Evolutionary conservation across 148 eudicot genomes (phyloP).

Genomic region (Polygonum maritimum): DNA sequence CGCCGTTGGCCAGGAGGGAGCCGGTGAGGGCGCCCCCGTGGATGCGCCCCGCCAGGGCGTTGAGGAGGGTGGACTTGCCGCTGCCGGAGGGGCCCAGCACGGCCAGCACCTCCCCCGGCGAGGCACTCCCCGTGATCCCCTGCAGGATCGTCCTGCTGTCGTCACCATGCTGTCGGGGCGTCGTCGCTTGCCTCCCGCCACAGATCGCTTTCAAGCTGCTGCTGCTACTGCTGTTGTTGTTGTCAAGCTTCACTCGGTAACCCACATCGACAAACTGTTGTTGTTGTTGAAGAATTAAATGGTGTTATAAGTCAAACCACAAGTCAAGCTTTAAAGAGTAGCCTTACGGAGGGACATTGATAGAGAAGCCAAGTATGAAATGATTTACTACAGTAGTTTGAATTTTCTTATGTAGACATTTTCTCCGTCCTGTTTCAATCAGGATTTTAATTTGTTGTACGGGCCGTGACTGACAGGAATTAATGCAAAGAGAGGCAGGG

Average conservation of each 20-base stretch:
- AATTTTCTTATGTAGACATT: too few relatives aligned
- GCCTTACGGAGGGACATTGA: background rate
- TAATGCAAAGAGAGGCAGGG: too few relatives aligned
- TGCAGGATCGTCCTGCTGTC: slow-evolving; percentile 45
- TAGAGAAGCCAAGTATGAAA: too few relatives aligned
- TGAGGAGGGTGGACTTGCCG: slow-evolving; percentile 83
- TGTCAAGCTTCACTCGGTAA: slow-evolving; percentile 47
- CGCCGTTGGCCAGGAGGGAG: slow-evolving; percentile 45
- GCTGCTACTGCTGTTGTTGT: slow-evolving; percentile 5
- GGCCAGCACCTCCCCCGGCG: slow-evolving; percentile 80
- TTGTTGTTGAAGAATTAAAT: background rate
- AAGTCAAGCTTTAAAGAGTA: background rate
- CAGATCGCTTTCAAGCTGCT: slow-evolving; percentile 17
- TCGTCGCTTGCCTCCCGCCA: background rate
- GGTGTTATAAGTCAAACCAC: background rate
- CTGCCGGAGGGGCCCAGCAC: slow-evolving; percentile 95
- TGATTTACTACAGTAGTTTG: too few relatives aligned
- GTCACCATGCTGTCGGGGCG: slow-evolving; percentile 13
- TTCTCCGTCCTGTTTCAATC: too few relatives aligned
- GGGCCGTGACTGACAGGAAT: too few relatives aligned
- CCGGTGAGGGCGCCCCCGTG: slow-evolving; percentile 45
- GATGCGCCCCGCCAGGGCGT: slow-evolving; percentile 57
- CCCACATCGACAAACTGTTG: slow-evolving; percentile 64
- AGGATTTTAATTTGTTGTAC: too few relatives aligned
- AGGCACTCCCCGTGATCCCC: slow-evolving; percentile 58